Conservation (phyloP, 2,329 filamentous ascomycete species). For the Xylaria sp. region DNA sequence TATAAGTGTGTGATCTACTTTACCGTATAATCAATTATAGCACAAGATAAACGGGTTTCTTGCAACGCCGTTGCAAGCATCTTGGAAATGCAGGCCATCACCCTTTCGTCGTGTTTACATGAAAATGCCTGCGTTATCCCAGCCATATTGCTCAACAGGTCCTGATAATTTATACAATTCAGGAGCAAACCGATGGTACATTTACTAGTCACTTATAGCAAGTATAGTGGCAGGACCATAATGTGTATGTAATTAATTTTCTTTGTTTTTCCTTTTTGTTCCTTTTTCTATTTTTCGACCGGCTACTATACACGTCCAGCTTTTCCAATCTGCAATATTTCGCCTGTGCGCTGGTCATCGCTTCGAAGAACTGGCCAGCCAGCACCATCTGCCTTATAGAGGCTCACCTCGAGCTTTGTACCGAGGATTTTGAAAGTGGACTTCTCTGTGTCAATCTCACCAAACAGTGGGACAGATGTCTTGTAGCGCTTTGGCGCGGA, state of each 20-base stretch:
- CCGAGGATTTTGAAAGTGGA: conserved; percentile 84
- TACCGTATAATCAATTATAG: not conserved
- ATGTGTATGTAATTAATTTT: not conserved
- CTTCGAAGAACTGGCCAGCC: conserved; percentile 88
- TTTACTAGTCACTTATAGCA: not conserved
- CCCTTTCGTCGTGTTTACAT: not conserved
- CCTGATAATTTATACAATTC: not conserved
- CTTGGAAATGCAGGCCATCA: not conserved
- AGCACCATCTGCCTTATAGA: conserved; percentile 76
- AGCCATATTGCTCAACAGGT: not conserved
- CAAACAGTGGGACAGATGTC: conserved; percentile 78
- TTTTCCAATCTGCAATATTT: conserved; percentile 89
- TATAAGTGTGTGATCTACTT: not conserved
- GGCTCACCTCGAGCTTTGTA: conserved; percentile 85
- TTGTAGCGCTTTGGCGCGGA: conserved; percentile 80
- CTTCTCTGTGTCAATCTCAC: conserved; percentile 76
- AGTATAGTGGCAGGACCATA: not conserved
- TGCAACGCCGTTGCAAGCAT: not conserved
- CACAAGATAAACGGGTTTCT: not conserved
- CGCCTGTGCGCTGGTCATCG: conserved; percentile 73
- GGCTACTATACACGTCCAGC: conserved; percentile 67
- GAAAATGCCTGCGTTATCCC: not conserved
- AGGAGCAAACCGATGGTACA: not conserved
- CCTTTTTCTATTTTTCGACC: not conserved
- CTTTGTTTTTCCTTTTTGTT: conserved; percentile 11